These are phyloP conservation scores for Aspergillus spinulosporus DNA, from an alignment of 2,329 filamentous ascomycete genomes.

Conservation along the genomic window DNA sequence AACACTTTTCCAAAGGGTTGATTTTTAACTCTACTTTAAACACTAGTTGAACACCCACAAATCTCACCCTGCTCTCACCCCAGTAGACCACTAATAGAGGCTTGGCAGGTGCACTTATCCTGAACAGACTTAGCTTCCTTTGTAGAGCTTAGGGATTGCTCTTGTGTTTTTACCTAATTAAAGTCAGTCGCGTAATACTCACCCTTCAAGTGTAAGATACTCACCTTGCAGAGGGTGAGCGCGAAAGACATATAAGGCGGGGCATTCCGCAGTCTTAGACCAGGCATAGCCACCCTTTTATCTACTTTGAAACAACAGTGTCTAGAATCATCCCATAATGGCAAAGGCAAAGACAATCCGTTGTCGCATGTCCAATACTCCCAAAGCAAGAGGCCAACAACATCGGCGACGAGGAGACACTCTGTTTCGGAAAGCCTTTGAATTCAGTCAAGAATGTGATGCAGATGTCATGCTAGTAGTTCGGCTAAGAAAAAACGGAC, in stretches of 20 bases:
- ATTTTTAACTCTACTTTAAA: neutral
- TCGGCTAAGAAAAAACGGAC: neutral
- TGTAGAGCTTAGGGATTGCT: neutral
- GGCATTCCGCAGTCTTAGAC: neutral
- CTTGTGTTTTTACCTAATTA: neutral
- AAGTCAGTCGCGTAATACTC: neutral
- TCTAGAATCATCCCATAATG: neutral
- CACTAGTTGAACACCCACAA: neutral
- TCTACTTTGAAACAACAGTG: neutral
- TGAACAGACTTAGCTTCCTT: neutral
- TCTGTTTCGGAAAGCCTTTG: conserved; percentile 6
- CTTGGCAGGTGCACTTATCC: neutral
- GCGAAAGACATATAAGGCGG: neutral
- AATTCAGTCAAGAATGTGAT: conserved; percentile 7
- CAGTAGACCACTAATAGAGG: neutral
- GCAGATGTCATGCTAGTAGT: conserved; percentile 1
- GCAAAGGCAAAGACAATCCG: neutral
- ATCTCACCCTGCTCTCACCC: neutral
- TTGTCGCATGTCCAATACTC: neutral
- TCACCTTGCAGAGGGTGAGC: no score
- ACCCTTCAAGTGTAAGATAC: neutral
- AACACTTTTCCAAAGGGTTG: neutral
- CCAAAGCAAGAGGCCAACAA: conserved; percentile 4
- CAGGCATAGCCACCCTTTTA: neutral
- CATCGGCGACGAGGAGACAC: neutral